Percentiles rank a stretch among this genome's conserved stretches.
Evolutionary conservation across 208 protist species (phyloP).

Genomic region (Trypanosoma avium): DNA sequence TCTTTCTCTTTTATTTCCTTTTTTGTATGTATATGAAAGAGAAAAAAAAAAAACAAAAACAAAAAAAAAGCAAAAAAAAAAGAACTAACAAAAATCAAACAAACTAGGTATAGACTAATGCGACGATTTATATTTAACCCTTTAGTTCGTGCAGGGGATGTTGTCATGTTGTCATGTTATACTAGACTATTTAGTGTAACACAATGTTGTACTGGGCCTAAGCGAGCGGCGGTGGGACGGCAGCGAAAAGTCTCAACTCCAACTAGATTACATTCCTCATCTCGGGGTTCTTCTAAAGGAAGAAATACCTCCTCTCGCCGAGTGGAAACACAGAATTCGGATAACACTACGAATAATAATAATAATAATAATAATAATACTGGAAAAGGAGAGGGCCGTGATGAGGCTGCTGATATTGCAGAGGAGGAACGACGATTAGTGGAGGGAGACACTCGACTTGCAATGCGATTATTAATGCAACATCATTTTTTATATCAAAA

Average conservation of each 20-base stretch:
- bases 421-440: slow-evolving; percentile 42
- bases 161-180: no score
- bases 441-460: slow-evolving; percentile 72
- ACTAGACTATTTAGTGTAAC: slow-evolving; percentile 14
- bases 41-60: not conserved
- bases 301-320: no score
- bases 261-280: no score
- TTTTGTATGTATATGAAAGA: not conserved
- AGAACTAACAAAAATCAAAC: no score
- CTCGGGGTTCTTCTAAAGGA: no score
- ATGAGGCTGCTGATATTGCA: not conserved
- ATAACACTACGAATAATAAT: no score
- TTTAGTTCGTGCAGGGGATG: not conserved
- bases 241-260: no score
- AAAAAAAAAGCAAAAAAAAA: no score
- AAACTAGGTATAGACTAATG: no score
- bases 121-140: not conserved
- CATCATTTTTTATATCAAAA: slow-evolving; percentile 43
- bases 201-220: not conserved
- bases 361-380: not conserved
- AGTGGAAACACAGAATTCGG: no score
- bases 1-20: slow-evolving; percentile 9
- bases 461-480: slow-evolving; percentile 75
- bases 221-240: not conserved
- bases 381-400: not conserved